Conservation (phyloP, 2,329 filamentous ascomycete genomes). For the Phaeosphaeria sp. region DNA sequence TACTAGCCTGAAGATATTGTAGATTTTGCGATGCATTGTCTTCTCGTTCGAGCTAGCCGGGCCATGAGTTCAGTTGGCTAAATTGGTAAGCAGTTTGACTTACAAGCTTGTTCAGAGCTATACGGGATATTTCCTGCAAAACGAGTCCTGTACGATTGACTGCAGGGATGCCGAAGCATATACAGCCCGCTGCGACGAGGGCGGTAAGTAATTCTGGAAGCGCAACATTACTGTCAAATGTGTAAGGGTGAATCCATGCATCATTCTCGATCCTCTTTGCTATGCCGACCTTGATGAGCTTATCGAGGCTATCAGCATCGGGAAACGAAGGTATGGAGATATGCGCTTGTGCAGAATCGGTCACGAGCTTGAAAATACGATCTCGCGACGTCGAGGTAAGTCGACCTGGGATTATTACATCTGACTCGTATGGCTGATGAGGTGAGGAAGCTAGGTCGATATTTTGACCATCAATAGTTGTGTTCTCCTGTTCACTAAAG, state of each 20-base stretch:
- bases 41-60: conserved; percentile 24
- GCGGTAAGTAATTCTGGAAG: conserved; percentile 36
- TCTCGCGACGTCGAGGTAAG: conserved; percentile 31
- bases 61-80: background rate
- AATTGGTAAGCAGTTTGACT: background rate
- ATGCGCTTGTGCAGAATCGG: conserved; percentile 34
- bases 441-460: conserved; percentile 37
- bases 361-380: conserved; percentile 38
- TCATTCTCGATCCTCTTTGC: conserved; percentile 41
- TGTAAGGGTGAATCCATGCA: conserved; percentile 44
- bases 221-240: conserved; percentile 29
- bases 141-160: conserved; percentile 40
- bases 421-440: conserved; percentile 31
- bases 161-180: conserved; percentile 41
- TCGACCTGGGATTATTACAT: conserved; percentile 28
- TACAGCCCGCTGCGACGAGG: conserved; percentile 38
- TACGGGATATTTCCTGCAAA: conserved; percentile 39
- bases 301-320: conserved; percentile 34
- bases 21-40: conserved; percentile 52
- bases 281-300: conserved; percentile 41
- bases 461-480: conserved; percentile 33
- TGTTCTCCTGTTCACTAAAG: conserved; percentile 35
- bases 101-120: conserved; percentile 31
- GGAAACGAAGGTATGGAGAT: conserved; percentile 39
- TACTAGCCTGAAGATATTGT: conserved; percentile 59